Evolutionary conservation across 2,329 filamentous ascomycete species (phyloP).

Genomic region (Amylocarpus encephaloides): DNA sequence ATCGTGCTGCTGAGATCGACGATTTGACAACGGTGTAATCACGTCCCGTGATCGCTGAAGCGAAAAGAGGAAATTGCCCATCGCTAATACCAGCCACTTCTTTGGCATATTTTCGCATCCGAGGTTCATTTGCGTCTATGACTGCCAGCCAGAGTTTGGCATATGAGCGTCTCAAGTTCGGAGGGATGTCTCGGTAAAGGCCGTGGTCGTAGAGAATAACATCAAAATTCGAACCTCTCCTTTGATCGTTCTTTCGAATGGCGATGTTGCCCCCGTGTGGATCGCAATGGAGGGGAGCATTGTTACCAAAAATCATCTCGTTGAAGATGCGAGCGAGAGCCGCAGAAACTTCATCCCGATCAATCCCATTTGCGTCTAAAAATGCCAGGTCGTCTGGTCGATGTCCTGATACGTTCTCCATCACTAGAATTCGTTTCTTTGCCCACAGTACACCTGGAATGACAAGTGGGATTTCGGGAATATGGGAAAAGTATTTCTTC

Average conservation of each 20-base stretch:
- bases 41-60: slow-evolving; percentile 89
- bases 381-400: slow-evolving; percentile 85
- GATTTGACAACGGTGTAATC: slow-evolving; percentile 72
- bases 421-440: slow-evolving; percentile 81
- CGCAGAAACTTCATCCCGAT: slow-evolving; percentile 91
- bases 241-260: slow-evolving; percentile 68
- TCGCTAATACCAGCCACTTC: slow-evolving; percentile 86
- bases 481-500: slow-evolving; percentile 70
- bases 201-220: slow-evolving; percentile 96
- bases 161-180: slow-evolving; percentile 72
- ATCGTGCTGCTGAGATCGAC: slow-evolving; percentile 50
- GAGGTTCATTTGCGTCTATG: slow-evolving; percentile 76
- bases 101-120: slow-evolving; percentile 82
- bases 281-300: slow-evolving; percentile 89
- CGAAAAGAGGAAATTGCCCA: slow-evolving; percentile 89
- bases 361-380: slow-evolving; percentile 78
- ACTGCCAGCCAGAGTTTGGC: slow-evolving; percentile 97
- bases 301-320: slow-evolving; percentile 95
- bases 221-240: slow-evolving; percentile 73
- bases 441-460: slow-evolving; percentile 90
- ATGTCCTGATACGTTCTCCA: slow-evolving; percentile 84
- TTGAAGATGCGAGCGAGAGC: slow-evolving; percentile 91
- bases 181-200: slow-evolving; percentile 86
- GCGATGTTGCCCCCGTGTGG: slow-evolving; percentile 96
- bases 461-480: slow-evolving; percentile 72